Percentiles rank a stretch among this genome's conserved stretches.
These are phyloP conservation scores for Pholiota molesta DNA, from an alignment of 768 basidiomycete genomes.

Conservation along the genomic window DNA sequence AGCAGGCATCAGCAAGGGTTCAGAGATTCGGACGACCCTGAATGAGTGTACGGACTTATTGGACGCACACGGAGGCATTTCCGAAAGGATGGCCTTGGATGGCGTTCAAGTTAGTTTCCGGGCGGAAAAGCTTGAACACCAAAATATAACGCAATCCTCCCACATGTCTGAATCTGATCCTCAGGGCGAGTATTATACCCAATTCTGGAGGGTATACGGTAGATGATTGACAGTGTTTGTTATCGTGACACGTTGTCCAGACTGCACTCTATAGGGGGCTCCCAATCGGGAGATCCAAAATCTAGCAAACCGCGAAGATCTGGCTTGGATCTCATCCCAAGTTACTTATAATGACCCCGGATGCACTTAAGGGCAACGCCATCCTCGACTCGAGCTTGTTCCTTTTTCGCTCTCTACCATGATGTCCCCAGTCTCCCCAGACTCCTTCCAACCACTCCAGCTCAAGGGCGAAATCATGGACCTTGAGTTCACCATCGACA, in stretches of 20 bases:
- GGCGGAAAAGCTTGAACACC: slow-evolving; percentile 31
- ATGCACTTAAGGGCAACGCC: slow-evolving; percentile 53
- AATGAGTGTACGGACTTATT: slow-evolving; percentile 34
- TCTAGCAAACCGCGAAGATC: slow-evolving; percentile 27
- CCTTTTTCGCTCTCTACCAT: slow-evolving; percentile 51
- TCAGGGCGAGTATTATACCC: slow-evolving; percentile 39
- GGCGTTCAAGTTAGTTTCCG: slow-evolving; percentile 38
- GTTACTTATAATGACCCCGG: slow-evolving; percentile 63
- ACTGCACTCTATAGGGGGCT: slow-evolving; percentile 30
- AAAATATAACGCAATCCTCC: slow-evolving; percentile 34
- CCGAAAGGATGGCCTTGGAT: slow-evolving; percentile 33
- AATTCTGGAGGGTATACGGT: slow-evolving; percentile 26
- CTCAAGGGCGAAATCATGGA: slow-evolving; percentile 81
- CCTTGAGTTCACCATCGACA: slow-evolving; percentile 73
- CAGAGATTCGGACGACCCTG: slow-evolving; percentile 32
- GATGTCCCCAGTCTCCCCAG: slow-evolving; percentile 58
- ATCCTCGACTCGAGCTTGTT: slow-evolving; percentile 49
- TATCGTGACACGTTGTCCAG: slow-evolving; percentile 21
- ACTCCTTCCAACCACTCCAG: slow-evolving; percentile 59
- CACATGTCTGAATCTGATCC: slow-evolving; percentile 42
- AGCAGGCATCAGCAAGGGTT: slow-evolving; percentile 10
- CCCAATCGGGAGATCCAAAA: slow-evolving; percentile 1
- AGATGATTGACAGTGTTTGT: slow-evolving; percentile 30
- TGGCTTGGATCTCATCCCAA: slow-evolving; percentile 26
- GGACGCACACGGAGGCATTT: slow-evolving; percentile 35